Evolutionary conservation across 1,284 basidiomycete species (phyloP).

Genomic region (Sporisorium reilianum): DNA sequence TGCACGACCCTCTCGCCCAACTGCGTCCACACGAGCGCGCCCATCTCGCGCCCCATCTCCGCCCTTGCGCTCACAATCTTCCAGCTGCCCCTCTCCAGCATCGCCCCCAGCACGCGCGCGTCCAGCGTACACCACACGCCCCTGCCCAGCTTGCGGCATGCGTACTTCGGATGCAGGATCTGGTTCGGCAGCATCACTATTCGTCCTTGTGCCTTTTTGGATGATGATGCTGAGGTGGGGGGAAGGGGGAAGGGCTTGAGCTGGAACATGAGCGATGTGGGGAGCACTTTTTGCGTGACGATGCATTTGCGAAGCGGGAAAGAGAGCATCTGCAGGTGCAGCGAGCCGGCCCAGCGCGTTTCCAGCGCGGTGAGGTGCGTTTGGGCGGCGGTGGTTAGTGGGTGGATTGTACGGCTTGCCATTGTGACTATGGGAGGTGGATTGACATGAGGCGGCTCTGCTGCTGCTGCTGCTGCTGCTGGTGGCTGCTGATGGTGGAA

Average conservation of each 20-base stretch:
- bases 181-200: slow-evolving; percentile 28
- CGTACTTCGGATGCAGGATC: slow-evolving; percentile 22
- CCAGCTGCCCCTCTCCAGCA: slow-evolving; percentile 7
- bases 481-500: not conserved
- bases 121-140: slow-evolving; percentile 25
- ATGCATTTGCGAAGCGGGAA: slow-evolving; percentile 34
- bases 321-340: slow-evolving; percentile 33
- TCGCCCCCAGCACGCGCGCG: not conserved
- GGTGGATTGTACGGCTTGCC: not conserved
- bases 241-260: slow-evolving; percentile 29
- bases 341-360: slow-evolving; percentile 23
- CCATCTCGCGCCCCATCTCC: slow-evolving; percentile 1
- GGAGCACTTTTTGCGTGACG: slow-evolving; percentile 29
- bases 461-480: too few relatives aligned
- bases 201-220: not conserved
- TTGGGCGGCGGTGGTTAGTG: slow-evolving; percentile 1
- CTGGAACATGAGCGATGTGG: slow-evolving; percentile 28
- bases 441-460: too few relatives aligned
- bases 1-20: slow-evolving; percentile 30
- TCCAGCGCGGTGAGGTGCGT: slow-evolving; percentile 14
- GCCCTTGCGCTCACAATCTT: slow-evolving; percentile 17
- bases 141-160: slow-evolving; percentile 9
- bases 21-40: slow-evolving; percentile 17
- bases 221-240: not conserved
- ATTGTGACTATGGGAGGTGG: not conserved